These are phyloP conservation scores for Lactifluus hygrophoroides DNA, from an alignment of 768 basidiomycete genomes.

Conservation along the genomic window DNA sequence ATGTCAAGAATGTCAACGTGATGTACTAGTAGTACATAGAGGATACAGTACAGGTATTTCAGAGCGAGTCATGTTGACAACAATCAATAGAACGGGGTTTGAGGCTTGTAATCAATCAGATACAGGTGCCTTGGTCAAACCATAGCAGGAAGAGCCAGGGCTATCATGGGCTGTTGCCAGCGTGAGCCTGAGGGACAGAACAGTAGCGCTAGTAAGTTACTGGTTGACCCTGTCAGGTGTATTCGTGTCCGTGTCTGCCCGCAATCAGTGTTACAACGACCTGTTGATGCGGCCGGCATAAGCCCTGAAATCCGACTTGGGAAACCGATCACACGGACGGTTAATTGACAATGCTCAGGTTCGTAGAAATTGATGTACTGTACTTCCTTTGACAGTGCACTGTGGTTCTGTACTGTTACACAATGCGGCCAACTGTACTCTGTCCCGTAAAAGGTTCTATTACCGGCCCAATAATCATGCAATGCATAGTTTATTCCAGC, in stretches of 20 bases:
- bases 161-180: background rate
- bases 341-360: background rate
- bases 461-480: background rate
- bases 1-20: too few species aligned
- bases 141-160: background rate
- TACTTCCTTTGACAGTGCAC: background rate
- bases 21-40: too few species aligned
- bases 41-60: background rate
- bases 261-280: background rate
- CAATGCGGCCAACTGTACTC: background rate
- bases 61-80: background rate
- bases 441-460: too few species aligned
- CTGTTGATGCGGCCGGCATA: background rate
- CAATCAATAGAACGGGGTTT: background rate
- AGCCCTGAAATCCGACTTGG: background rate
- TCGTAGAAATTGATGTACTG: background rate
- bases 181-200: too few species aligned
- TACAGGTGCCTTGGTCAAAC: conserved; percentile 1
- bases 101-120: background rate
- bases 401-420: too few species aligned
- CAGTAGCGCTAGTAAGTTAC: too few species aligned
- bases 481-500: background rate
- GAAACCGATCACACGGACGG: background rate
- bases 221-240: background rate
- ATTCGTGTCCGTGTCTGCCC: background rate